Evolutionary conservation across 169 alveolate genomes (phyloP), one percentile per base, ranked within the genome.

Genomic region (Cryptosporidium viatorum): DNA sequence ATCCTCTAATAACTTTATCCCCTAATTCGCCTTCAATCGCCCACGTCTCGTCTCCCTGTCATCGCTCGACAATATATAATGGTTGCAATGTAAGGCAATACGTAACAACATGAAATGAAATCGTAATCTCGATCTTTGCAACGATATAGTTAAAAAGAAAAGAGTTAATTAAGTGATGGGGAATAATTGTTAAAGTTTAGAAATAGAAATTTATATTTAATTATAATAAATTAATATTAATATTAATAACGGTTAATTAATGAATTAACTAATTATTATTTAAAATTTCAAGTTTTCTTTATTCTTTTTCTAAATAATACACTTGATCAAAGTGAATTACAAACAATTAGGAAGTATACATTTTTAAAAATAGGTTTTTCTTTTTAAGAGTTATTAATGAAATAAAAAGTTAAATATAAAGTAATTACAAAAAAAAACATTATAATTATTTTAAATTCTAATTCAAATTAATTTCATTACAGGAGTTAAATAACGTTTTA

Each of bases 81-180:
- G 29, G 50, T 33, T 55, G 70, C 52, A 37, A 1, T 16, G 9
- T 26, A 80, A 80, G 89, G 89, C 89, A 80, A 80, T 80, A 67
- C 89, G 89, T 80, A 80, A 43, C 89, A 80, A 80, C 89, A 80
- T 80, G 89, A 80, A 80, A 43, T 62, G 89, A 80, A 80, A 80
- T 80, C 89, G 89, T 60, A 60, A 62, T 80, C 29, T 60, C 89
- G 89, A 80, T 80, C 65, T 80, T 62, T 80, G 68, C 43, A 43
- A 80, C 89, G 89, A 80, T 80, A 43, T 43, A 45, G 68, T 16
- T 16, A 31, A 23, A 39, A 37, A 59, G 67, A 55, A 55, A 23
- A 23, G 67, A 55, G 67, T 55, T 55, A 55, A 55, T 21, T 55
- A 2, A 26, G 3, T 55, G 67, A 55, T 55, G 67, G 67, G 67